Percentiles rank a stretch among this genome's conserved stretches.
Evolutionary conservation across 2,329 filamentous ascomycete genomes (phyloP).

Genomic region (Colletotrichum cereale): DNA sequence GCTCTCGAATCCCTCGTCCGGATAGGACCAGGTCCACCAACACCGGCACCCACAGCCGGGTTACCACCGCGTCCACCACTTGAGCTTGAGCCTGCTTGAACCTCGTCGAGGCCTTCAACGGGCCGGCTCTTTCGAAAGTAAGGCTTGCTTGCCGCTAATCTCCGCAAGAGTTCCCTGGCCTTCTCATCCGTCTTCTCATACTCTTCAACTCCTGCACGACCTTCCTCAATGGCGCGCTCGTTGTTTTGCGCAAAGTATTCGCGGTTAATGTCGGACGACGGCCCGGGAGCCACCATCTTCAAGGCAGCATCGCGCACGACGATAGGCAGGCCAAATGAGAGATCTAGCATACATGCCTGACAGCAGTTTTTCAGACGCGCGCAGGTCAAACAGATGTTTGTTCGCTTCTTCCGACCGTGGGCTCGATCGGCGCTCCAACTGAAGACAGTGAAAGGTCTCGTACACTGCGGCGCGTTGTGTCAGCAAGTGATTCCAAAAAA

Average conservation of each 20-base stretch:
- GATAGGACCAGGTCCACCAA: conserved; percentile 80
- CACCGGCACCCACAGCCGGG: conserved; percentile 65
- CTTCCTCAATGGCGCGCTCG: conserved; percentile 94
- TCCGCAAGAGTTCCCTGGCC: conserved; percentile 85
- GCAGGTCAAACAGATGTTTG: conserved; percentile 96
- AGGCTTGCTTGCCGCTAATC: conserved; percentile 91
- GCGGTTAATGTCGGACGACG: conserved; percentile 91
- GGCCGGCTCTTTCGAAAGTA: conserved; percentile 91
- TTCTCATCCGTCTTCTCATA: conserved; percentile 99
- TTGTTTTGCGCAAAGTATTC: conserved; percentile 99
- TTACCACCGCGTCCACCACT: conserved; percentile 53
- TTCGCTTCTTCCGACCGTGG: conserved; percentile 87
- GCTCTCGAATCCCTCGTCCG: conserved; percentile 77
- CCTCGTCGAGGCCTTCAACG: conserved; percentile 68
- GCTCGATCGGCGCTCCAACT: conserved; percentile 94
- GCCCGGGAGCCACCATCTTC: conserved; percentile 97
- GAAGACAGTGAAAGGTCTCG: conserved; percentile 95
- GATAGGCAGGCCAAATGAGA: conserved; percentile 95
- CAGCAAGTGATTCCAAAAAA: conserved; percentile 39
- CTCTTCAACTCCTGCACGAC: conserved; percentile 84
- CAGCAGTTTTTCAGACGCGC: conserved; percentile 98
- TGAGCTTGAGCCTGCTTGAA: conserved; percentile 47
- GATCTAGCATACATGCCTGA: conserved; percentile 98
- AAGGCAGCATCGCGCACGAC: conserved; percentile 94
- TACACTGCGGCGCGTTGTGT: conserved; percentile 67